Conservation (phyloP, 208 protist species). For the Crithidia brevicula region DNA sequence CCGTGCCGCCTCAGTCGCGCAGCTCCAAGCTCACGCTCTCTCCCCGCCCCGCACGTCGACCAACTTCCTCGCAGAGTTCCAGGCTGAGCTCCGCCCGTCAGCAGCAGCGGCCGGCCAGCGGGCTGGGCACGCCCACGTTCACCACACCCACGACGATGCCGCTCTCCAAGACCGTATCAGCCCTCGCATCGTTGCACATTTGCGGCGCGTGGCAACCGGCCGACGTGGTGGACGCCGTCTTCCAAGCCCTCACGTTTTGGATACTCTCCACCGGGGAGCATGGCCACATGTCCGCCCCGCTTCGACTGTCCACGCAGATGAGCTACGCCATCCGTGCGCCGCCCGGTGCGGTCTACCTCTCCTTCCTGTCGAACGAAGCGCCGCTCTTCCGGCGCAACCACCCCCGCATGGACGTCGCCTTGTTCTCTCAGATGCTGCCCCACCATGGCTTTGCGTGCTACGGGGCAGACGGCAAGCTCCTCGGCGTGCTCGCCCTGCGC, state of each 20-base stretch:
- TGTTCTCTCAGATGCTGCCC: conserved; percentile 38
- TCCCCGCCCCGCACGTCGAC: not conserved
- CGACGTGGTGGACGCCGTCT: conserved; percentile 51
- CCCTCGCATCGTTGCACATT: conserved; percentile 25
- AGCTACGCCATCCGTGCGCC: conserved; percentile 39
- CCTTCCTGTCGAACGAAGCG: conserved; percentile 67
- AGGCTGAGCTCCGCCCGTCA: not conserved
- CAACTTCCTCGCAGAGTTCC: not conserved
- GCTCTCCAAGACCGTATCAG: not conserved
- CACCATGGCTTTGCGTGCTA: conserved; percentile 84
- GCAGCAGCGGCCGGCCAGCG: no score
- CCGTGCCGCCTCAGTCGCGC: no score
- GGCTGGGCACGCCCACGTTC: not conserved
- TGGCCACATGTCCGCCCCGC: conserved; percentile 54
- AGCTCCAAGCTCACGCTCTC: not conserved
- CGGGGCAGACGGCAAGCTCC: conserved; percentile 26
- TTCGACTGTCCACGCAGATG: conserved; percentile 25
- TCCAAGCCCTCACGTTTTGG: conserved; percentile 72
- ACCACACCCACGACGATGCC: conserved; percentile 5
- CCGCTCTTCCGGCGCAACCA: conserved; percentile 75
- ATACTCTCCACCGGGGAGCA: conserved; percentile 65
- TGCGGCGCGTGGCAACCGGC: conserved; percentile 49
- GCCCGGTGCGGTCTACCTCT: conserved; percentile 37
- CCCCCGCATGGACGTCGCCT: conserved; percentile 8
- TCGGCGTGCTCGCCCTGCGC: conserved; percentile 64